Conservation (phyloP, 2,329 filamentous ascomycete genomes). For the Fusarium sambucinum region DNA sequence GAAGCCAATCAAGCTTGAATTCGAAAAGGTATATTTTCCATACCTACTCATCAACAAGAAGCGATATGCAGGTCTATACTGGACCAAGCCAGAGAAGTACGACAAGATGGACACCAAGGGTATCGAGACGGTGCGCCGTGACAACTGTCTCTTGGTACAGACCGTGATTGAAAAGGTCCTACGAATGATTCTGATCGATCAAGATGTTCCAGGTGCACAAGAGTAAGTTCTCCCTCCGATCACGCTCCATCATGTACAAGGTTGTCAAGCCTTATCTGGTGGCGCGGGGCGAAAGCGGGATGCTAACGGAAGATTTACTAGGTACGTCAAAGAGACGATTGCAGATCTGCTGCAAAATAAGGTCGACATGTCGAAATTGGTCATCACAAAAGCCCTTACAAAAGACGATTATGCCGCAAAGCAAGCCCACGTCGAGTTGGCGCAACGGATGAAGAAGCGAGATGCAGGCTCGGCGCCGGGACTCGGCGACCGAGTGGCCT, state of each 20-base stretch:
- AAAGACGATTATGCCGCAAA: constrained; percentile 92
- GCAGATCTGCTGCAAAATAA: constrained; percentile 97
- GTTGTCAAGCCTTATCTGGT: constrained; percentile 22
- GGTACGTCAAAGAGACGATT: constrained; percentile 96
- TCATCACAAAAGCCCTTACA: constrained; percentile 96
- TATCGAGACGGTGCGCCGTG: constrained; percentile 96
- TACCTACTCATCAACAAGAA: constrained; percentile 99
- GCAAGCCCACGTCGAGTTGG: constrained; percentile 95
- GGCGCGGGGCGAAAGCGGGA: constrained; percentile 10
- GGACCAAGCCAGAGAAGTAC: constrained; percentile 93
- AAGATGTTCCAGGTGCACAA: constrained; percentile 89
- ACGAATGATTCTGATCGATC: constrained; percentile 94
- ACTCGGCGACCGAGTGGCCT: constrained; percentile 95
- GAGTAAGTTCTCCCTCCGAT: constrained; percentile 71
- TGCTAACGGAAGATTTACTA: constrained; percentile 60
- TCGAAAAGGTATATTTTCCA: constrained; percentile 98
- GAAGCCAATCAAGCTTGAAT: constrained; percentile 98
- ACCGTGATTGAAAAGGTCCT: constrained; percentile 97
- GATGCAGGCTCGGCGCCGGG: constrained; percentile 93
- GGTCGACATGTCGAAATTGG: constrained; percentile 98
- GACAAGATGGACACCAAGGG: constrained; percentile 99
- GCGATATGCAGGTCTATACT: constrained; percentile 96
- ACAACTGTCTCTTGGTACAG: constrained; percentile 95
- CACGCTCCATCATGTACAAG: constrained; percentile 13
- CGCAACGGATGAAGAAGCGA: constrained; percentile 95